These are phyloP conservation scores for Hanseniaspora valbyensis DNA, from an alignment of 805 yeast species.

Conservation along the genomic window DNA sequence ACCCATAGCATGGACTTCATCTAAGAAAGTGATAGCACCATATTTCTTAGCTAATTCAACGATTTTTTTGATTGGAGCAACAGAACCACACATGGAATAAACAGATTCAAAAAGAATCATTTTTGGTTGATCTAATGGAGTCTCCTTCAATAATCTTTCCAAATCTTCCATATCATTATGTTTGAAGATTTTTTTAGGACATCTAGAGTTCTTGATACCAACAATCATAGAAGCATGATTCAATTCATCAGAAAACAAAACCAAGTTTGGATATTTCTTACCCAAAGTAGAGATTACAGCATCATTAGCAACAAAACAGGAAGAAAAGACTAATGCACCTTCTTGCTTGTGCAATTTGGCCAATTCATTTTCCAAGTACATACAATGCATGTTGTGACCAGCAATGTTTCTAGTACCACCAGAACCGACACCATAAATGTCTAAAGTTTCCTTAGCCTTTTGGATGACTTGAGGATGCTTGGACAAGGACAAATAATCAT, in stretches of 20 bases:
- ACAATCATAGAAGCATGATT: slow-evolving; percentile 98
- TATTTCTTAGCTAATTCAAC: slow-evolving; percentile 95
- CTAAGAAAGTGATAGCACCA: slow-evolving; percentile 93
- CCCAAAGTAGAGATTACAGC: slow-evolving; percentile 87
- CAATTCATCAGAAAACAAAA: slow-evolving; percentile 81
- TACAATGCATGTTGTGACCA: slow-evolving; percentile 89
- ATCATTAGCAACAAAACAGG: slow-evolving; percentile 95
- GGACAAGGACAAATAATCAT: slow-evolving; percentile 94
- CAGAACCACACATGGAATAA: slow-evolving; percentile 97
- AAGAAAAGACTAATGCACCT: slow-evolving; percentile 87
- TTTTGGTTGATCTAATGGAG: slow-evolving; percentile 83
- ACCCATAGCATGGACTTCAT: slow-evolving; percentile 98
- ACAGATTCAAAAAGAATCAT: slow-evolving; percentile 95
- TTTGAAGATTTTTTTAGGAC: slow-evolving; percentile 78
- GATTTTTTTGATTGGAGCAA: slow-evolving; percentile 82
- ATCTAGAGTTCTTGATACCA: slow-evolving; percentile 84
- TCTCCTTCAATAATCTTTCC: slow-evolving; percentile 63
- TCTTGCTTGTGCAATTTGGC: slow-evolving; percentile 91
- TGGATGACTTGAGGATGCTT: slow-evolving; percentile 60
- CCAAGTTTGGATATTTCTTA: slow-evolving; percentile 77
- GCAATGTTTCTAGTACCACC: slow-evolving; percentile 99
- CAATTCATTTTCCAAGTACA: slow-evolving; percentile 69
- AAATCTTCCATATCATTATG: slow-evolving; percentile 82
- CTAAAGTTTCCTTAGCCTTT: slow-evolving; percentile 69
- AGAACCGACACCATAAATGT: slow-evolving; percentile 93